Evolutionary conservation across 2,329 filamentous ascomycete genomes (phyloP).

Genomic region (Venturia asperata): DNA sequence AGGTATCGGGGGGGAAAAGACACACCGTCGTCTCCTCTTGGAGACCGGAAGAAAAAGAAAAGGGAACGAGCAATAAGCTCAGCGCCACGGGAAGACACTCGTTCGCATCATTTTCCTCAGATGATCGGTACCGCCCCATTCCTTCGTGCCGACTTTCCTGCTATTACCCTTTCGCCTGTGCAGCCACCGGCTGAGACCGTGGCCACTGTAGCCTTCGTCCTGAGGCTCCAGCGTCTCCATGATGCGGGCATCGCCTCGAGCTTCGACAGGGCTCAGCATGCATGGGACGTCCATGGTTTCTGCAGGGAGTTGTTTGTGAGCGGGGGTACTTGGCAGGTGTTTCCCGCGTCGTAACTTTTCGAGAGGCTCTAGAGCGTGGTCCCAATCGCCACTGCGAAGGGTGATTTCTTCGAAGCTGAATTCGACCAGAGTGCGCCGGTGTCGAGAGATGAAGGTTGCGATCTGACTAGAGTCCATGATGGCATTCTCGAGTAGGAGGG

Average conservation of each 20-base stretch:
- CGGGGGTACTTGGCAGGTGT: conserved; percentile 5
- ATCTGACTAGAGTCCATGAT: conserved; percentile 60
- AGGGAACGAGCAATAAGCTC: neutral
- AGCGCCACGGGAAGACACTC: conserved; percentile 16
- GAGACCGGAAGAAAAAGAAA: neutral
- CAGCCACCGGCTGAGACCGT: conserved; percentile 15
- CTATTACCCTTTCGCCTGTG: conserved; percentile 8
- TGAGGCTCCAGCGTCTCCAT: conserved; percentile 18
- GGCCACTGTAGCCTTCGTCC: neutral
- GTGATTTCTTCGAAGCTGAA: conserved; percentile 74
- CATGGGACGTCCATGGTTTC: conserved; percentile 21
- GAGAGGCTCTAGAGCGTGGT: conserved; percentile 71
- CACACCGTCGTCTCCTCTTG: conserved; percentile 15
- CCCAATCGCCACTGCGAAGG: conserved; percentile 67
- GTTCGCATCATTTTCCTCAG: conserved; percentile 2
- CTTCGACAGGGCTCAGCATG: conserved; percentile 15
- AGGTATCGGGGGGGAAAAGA: neutral
- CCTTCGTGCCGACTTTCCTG: neutral
- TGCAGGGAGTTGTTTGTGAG: neutral
- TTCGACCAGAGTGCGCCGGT: conserved; percentile 62
- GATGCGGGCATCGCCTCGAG: conserved; percentile 7
- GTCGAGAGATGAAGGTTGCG: conserved; percentile 53
- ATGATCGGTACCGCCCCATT: conserved; percentile 11
- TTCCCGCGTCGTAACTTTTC: conserved; percentile 31
- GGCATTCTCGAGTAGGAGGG: conserved; percentile 65